phyloP scores from a whole-genome alignment of 495 filamentous ascomycete genomes.

The Lepidopterella palustris region DNA sequence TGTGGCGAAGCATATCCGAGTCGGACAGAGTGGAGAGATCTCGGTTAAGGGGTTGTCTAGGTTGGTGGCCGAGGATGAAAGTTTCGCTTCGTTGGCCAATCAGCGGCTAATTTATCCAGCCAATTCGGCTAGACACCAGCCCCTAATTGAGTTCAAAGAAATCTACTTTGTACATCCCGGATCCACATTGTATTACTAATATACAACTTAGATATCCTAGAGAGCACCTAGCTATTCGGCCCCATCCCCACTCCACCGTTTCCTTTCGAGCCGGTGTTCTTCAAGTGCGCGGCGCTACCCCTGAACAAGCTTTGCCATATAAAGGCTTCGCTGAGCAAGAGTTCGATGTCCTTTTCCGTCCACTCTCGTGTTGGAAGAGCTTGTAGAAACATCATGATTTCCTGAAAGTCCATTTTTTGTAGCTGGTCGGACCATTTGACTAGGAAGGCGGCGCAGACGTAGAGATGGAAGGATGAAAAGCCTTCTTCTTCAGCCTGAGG shows the following conservation, averaged over 20 bases:
- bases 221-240: slow-evolving; percentile 21
- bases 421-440: slow-evolving; percentile 97
- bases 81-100: too few relatives aligned
- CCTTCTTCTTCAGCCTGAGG: slow-evolving; percentile 89
- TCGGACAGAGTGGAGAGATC: too few relatives aligned
- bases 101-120: too few relatives aligned
- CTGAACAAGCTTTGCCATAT: slow-evolving; percentile 94
- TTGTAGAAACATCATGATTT: slow-evolving; percentile 99
- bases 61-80: too few relatives aligned
- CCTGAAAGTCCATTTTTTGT: slow-evolving; percentile 92
- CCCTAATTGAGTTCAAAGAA: too few relatives aligned
- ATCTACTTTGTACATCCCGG: too few relatives aligned
- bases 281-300: slow-evolving; percentile 76
- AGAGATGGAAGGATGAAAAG: slow-evolving; percentile 95
- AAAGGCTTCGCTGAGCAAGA: slow-evolving; percentile 89
- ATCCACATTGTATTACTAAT: too few relatives aligned
- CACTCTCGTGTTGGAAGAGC: slow-evolving; percentile 87
- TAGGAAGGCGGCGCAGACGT: slow-evolving; percentile 97
- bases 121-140: too few relatives aligned
- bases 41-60: too few relatives aligned
- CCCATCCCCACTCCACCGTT: slow-evolving; percentile 26
- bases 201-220: too few relatives aligned
- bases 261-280: slow-evolving; percentile 22
- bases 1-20: too few relatives aligned
- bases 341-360: slow-evolving; percentile 97